These are phyloP conservation scores for Fraxinus excelsior DNA, from an alignment of 257 asterid species.

Conservation along the genomic window DNA sequence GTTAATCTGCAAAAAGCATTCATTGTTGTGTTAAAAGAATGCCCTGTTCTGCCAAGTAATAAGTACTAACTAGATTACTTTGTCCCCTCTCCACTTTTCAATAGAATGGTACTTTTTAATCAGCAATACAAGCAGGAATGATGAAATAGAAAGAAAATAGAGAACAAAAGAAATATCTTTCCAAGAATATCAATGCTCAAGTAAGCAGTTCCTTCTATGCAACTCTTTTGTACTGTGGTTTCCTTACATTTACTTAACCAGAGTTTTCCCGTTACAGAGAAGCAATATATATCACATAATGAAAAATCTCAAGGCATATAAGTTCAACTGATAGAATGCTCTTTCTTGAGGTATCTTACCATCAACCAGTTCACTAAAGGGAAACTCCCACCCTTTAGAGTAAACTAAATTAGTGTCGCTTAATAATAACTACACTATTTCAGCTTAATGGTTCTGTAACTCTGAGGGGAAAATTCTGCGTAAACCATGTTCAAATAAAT, in stretches of 20 bases:
- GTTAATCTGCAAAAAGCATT: slow-evolving; percentile 70
- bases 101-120: slow-evolving; percentile 19
- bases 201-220: slow-evolving; percentile 12
- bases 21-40: slow-evolving; percentile 34
- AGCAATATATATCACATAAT: background rate
- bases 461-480: background rate
- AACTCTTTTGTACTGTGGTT: slow-evolving; percentile 9
- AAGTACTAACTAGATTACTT: slow-evolving; percentile 14
- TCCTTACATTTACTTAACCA: slow-evolving; percentile 17
- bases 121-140: slow-evolving; percentile 16
- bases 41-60: slow-evolving; percentile 19
- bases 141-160: slow-evolving; percentile 20
- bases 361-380: slow-evolving; percentile 14
- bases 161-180: slow-evolving; percentile 8
- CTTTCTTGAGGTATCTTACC: slow-evolving; percentile 7
- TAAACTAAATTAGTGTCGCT: slow-evolving; percentile 11
- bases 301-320: slow-evolving; percentile 15
- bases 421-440: slow-evolving; percentile 17
- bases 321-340: slow-evolving; percentile 15
- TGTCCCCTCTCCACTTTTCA: slow-evolving; percentile 18
- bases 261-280: background rate
- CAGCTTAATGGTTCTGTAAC: slow-evolving; percentile 1
- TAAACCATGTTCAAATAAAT: slow-evolving; percentile 2
- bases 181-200: background rate
- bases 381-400: slow-evolving; percentile 1